These are phyloP conservation scores for Sambucus nigra DNA, from an alignment of 129 eudicot species.

Conservation along the genomic window DNA sequence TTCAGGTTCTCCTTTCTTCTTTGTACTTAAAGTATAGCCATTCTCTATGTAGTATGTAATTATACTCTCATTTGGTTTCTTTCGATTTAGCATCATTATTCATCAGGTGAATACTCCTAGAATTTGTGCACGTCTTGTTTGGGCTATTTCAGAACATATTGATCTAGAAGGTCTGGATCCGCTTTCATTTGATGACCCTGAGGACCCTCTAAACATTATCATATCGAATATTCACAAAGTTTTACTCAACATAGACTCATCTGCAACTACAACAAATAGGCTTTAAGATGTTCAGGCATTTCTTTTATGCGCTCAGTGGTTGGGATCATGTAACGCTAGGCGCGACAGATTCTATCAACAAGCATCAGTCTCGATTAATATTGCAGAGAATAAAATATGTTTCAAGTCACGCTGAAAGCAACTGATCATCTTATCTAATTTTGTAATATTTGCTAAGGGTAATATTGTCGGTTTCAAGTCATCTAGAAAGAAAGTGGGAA, in stretches of 20 bases:
- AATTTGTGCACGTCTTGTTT: conserved; percentile 80
- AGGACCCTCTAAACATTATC: conserved; percentile 77
- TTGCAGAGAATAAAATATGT: conserved; percentile 85
- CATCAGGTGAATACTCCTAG: conserved; percentile 83
- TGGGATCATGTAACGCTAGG: conserved; percentile 94
- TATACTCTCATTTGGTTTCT: not conserved
- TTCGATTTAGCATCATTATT: conserved; percentile 6
- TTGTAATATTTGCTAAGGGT: too few relatives aligned
- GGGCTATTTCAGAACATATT: conserved; percentile 95
- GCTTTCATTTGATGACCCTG: conserved; percentile 94
- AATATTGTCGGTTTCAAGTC: too few relatives aligned
- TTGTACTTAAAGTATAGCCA: not conserved
- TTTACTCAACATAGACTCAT: conserved; percentile 66
- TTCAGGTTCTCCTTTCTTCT: not conserved
- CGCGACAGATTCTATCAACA: conserved; percentile 83
- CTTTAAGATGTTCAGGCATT: conserved; percentile 94
- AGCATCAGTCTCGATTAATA: conserved; percentile 86
- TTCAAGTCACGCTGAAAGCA: conserved; percentile 62
- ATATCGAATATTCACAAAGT: conserved; percentile 84
- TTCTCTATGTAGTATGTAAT: not conserved
- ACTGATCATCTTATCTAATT: conserved; percentile 63
- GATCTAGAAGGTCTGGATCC: conserved; percentile 95
- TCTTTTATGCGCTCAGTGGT: conserved; percentile 76
- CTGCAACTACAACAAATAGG: conserved; percentile 71
- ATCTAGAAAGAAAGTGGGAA: too few relatives aligned